Evolutionary conservation across 1,284 basidiomycete genomes (phyloP), one percentile per base, ranked within the genome.

Genomic region (Trichosporon coremiiforme): DNA sequence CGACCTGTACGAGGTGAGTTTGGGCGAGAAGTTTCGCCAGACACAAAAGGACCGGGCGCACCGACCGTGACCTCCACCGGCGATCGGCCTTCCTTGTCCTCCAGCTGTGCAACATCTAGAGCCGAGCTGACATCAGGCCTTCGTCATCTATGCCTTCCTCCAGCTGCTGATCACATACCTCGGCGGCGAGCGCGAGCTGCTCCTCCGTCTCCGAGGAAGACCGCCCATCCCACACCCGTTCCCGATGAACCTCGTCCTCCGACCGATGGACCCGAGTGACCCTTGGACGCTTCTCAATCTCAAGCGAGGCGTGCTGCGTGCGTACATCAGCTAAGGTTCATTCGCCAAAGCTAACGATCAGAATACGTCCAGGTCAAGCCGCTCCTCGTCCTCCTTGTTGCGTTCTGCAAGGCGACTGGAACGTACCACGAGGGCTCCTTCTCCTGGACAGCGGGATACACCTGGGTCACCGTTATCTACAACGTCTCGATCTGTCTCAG

Each of bases 331-430:
- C 33, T 22, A 6, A 6, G 9, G 5, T n/a, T 13, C n/a, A 17
- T 13, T 13, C 25, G 36, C 9, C 25, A 25, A 35, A 17, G 33
- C 69, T 70, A 29, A 70, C 66, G 5, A 12, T 1, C 66, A 96
- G 94, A 99, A 86, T 99, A 99, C 80, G 96, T 98, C 2, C 95
- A 98, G 82, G 87, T 99, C 71, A 99, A 99, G 79, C 96, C 96
- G 0, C 81, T 96, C 0, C 87, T 99, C 0, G 95, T 96, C 0
- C 80, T 92, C 0, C 89, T 88, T 0, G 98, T 94, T 0, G 85
- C 98, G 66, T 86, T 96, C 22, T 87, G 97, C 76, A 99, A 99
- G 82, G 89, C 90, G 0, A 86, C 88, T 1, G 92, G 92, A 5
- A 94, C 91, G 73, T 99, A 93, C 85, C 89, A 92, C 76, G 96